These are phyloP conservation scores for Neurospora pannonica DNA, from an alignment of 495 filamentous ascomycete species.

Conservation along the genomic window DNA sequence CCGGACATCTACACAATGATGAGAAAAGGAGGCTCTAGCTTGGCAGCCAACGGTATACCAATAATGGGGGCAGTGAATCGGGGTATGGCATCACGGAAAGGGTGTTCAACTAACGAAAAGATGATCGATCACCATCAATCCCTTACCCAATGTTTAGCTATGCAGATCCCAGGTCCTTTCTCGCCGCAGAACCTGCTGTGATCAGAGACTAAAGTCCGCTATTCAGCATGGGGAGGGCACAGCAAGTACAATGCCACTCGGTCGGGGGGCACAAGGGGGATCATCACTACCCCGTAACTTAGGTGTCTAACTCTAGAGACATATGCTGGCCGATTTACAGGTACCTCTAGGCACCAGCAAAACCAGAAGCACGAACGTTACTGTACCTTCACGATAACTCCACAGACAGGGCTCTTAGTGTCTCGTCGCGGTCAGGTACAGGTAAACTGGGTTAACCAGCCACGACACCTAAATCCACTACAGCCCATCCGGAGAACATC, in stretches of 20 bases:
- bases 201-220: background rate
- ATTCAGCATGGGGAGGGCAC: background rate
- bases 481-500: background rate
- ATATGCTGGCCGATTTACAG: background rate
- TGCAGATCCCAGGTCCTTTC: background rate
- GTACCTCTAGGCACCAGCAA: background rate
- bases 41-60: background rate
- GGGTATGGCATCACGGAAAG: background rate
- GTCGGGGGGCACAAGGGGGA: background rate
- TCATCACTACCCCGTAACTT: background rate
- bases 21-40: background rate
- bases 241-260: background rate
- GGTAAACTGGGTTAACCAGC: background rate
- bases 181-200: background rate
- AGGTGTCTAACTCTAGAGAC: background rate
- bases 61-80: background rate
- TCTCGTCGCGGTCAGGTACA: background rate
- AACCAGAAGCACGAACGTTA: background rate
- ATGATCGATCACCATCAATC: background rate
- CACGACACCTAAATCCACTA: background rate
- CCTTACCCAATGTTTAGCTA: background rate
- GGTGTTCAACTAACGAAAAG: background rate
- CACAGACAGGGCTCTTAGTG: background rate
- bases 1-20: constrained; percentile 20
- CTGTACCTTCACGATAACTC: background rate